Conservation (phyloP, 768 basidiomycete species). For the Termitomyces sp. region DNA sequence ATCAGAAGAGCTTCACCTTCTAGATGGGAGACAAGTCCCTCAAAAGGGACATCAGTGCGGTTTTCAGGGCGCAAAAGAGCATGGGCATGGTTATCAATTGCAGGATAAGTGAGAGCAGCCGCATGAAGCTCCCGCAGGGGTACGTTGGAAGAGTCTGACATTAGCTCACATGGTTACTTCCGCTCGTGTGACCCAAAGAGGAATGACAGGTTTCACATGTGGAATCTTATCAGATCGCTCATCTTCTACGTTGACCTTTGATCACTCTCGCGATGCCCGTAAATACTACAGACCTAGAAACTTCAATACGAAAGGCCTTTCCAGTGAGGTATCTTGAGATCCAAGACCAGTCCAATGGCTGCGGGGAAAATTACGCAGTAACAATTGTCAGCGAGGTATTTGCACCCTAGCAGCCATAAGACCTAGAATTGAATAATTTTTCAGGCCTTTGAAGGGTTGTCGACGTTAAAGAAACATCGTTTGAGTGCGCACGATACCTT, state of each 20-base stretch:
- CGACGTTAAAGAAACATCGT: conserved; percentile 71
- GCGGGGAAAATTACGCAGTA: conserved; percentile 73
- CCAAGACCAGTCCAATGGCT: conserved; percentile 73
- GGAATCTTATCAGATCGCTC: conserved; percentile 19
- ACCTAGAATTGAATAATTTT: background rate
- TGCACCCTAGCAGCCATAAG: background rate
- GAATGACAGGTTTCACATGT: background rate
- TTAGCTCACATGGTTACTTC: background rate
- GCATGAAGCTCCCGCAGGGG: background rate
- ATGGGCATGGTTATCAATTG: conserved; percentile 80
- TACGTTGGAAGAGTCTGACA: background rate
- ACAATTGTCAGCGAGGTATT: conserved; percentile 72
- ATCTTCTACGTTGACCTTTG: background rate
- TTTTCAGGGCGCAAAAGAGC: conserved; percentile 49
- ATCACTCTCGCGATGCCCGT: conserved; percentile 49
- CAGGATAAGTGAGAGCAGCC: conserved; percentile 34
- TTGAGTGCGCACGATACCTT: conserved; percentile 38
- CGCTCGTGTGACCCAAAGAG: background rate
- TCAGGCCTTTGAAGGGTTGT: conserved; percentile 74
- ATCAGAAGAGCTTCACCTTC: conserved; percentile 40
- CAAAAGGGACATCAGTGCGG: conserved; percentile 46
- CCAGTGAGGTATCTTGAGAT: conserved; percentile 67
- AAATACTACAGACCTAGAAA: conserved; percentile 48
- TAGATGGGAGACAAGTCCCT: conserved; percentile 65
- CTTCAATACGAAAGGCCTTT: conserved; percentile 56